Evolutionary conservation across 1,284 basidiomycete genomes (phyloP).

Genomic region (Phellopilus nigrolimitatus): DNA sequence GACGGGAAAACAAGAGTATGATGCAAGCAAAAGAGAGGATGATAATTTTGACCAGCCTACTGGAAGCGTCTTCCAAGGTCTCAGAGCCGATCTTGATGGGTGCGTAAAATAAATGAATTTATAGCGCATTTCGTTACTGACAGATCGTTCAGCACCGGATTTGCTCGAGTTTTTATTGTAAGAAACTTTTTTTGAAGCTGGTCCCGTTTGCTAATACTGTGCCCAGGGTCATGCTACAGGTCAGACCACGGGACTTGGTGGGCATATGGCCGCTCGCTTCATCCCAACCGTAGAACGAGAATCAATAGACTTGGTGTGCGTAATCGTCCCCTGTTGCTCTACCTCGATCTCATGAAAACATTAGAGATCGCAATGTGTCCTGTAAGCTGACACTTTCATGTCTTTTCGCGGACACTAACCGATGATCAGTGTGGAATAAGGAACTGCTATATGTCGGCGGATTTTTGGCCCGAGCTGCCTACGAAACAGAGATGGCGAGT

Average conservation of each 20-base stretch:
- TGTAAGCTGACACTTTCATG: slow-evolving; percentile 36
- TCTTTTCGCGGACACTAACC: neutral
- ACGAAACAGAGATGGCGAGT: slow-evolving; percentile 77
- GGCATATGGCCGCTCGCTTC: slow-evolving; percentile 88
- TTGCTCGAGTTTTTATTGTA: slow-evolving; percentile 76
- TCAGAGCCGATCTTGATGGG: slow-evolving; percentile 82
- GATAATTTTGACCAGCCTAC: slow-evolving; percentile 52
- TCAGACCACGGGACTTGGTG: slow-evolving; percentile 92
- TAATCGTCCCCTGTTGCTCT: slow-evolving; percentile 28
- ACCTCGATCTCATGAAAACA: slow-evolving; percentile 20
- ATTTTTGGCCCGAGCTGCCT: slow-evolving; percentile 76
- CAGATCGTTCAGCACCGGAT: slow-evolving; percentile 42
- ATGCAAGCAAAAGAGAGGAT: slow-evolving; percentile 68
- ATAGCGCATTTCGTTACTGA: slow-evolving; percentile 21
- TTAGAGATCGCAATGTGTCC: slow-evolving; percentile 72
- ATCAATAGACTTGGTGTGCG: slow-evolving; percentile 84
- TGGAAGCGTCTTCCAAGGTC: slow-evolving; percentile 81
- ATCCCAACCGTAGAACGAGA: slow-evolving; percentile 98
- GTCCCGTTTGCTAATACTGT: slow-evolving; percentile 4
- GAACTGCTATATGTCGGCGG: slow-evolving; percentile 85
- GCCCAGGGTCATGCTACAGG: slow-evolving; percentile 72
- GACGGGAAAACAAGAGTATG: slow-evolving; percentile 88
- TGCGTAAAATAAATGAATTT: slow-evolving; percentile 28
- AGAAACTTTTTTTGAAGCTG: slow-evolving; percentile 21
- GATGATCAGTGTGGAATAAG: slow-evolving; percentile 74